These are phyloP conservation scores for Rhodotorula paludigena DNA, from an alignment of 768 basidiomycete species.

Conservation along the genomic window DNA sequence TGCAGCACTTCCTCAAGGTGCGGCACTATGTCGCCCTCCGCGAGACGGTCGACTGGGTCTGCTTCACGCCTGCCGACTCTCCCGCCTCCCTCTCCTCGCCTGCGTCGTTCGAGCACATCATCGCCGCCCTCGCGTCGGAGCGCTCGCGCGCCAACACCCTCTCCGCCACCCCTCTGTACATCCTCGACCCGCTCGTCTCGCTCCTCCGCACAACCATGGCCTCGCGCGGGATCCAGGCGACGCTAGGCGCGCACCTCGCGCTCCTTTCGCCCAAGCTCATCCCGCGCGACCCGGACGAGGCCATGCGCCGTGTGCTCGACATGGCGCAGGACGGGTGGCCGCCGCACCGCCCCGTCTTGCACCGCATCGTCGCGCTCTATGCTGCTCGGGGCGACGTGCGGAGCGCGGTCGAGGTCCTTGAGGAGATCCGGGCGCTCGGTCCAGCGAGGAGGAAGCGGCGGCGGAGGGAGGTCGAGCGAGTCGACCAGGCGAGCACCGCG, in stretches of 20 bases:
- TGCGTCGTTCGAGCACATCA: slow-evolving; percentile 11
- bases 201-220: slow-evolving; percentile 17
- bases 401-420: not conserved
- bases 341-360: slow-evolving; percentile 2
- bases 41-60: slow-evolving; percentile 31
- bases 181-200: slow-evolving; percentile 6
- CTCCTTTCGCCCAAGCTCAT: slow-evolving; percentile 23
- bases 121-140: slow-evolving; percentile 18
- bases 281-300: slow-evolving; percentile 11
- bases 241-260: slow-evolving; percentile 8
- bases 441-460: slow-evolving; percentile 42
- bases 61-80: not conserved
- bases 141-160: not conserved
- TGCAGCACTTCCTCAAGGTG: slow-evolving; percentile 26
- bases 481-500: not conserved
- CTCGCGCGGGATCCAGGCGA: not conserved
- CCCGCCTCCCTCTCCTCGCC: not conserved
- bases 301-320: not conserved
- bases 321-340: slow-evolving; percentile 8
- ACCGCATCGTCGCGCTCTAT: slow-evolving; percentile 35
- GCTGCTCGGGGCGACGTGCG: not conserved
- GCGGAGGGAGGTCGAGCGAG: not conserved
- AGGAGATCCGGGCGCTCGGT: not conserved
- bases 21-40: slow-evolving; percentile 35
- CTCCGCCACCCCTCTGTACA: not conserved